phyloP scores from a whole-genome alignment of 2,329 filamentous ascomycete genomes.

The Neonectria magnoliae region DNA sequence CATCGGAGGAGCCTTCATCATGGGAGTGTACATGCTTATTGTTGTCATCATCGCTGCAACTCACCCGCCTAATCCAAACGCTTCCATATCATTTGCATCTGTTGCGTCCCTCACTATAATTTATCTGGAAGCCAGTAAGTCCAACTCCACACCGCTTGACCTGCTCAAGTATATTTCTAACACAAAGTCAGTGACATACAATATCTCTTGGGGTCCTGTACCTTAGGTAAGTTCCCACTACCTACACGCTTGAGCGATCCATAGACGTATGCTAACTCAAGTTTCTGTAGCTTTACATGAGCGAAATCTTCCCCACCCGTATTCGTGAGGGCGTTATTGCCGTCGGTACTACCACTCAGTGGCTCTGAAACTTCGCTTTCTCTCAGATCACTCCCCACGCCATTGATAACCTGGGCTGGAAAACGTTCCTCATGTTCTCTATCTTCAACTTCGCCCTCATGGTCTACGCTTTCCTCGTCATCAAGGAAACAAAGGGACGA shows the following conservation, averaged over 20 bases:
- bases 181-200: conserved; percentile 51
- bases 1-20: conserved; percentile 58
- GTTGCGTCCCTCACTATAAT: conserved; percentile 62
- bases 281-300: conserved; percentile 52
- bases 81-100: conserved; percentile 49
- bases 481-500: conserved; percentile 49
- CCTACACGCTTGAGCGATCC: background rate
- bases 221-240: conserved; percentile 52
- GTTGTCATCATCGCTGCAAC: conserved; percentile 59
- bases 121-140: conserved; percentile 57
- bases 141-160: background rate
- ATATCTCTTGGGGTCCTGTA: conserved; percentile 61
- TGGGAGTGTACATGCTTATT: conserved; percentile 64
- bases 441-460: conserved; percentile 59
- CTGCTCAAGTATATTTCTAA: background rate
- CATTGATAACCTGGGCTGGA: conserved; percentile 57
- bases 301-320: conserved; percentile 61
- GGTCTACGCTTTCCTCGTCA: conserved; percentile 54
- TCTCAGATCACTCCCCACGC: conserved; percentile 59
- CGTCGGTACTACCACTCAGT: conserved; percentile 60
- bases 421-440: conserved; percentile 60
- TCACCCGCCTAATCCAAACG: conserved; percentile 49
- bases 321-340: conserved; percentile 61
- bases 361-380: conserved; percentile 63
- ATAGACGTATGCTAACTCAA: background rate